Conservation (phyloP, 352 stramenopile species). For the Pythium chondricola region DNA sequence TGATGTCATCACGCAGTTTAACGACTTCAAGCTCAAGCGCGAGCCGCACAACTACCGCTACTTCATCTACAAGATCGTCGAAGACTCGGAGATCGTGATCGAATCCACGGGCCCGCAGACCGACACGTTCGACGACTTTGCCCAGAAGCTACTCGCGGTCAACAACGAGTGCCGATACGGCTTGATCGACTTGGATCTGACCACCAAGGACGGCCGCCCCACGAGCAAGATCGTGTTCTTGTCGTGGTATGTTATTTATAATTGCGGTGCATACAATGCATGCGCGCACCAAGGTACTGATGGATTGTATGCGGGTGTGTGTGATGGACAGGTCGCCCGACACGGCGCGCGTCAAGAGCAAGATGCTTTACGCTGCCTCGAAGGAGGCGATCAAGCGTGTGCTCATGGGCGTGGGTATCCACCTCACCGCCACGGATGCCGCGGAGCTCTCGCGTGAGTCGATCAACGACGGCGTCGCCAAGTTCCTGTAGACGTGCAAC, state of each 20-base stretch:
- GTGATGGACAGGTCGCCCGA: slow-evolving; percentile 78
- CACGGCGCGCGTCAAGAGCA: slow-evolving; percentile 88
- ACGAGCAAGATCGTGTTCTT: slow-evolving; percentile 91
- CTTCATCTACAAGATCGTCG: slow-evolving; percentile 95
- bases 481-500: slow-evolving; percentile 76
- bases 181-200: slow-evolving; percentile 87
- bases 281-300: too few relatives aligned
- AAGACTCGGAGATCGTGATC: slow-evolving; percentile 92
- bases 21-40: slow-evolving; percentile 94
- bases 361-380: slow-evolving; percentile 95
- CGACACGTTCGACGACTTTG: slow-evolving; percentile 88
- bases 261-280: too few relatives aligned
- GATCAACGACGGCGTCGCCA: slow-evolving; percentile 77
- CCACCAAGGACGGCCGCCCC: slow-evolving; percentile 83
- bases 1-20: slow-evolving; percentile 91
- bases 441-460: slow-evolving; percentile 80
- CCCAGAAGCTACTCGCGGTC: slow-evolving; percentile 59
- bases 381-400: slow-evolving; percentile 94
- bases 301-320: too few relatives aligned
- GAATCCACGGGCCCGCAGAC: slow-evolving; percentile 67
- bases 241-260: slow-evolving; percentile 62
- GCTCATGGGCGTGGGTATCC: slow-evolving; percentile 92
- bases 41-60: slow-evolving; percentile 90
- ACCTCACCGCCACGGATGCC: slow-evolving; percentile 92
- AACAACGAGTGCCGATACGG: slow-evolving; percentile 85